A percentile compares a stretch with the other conserved stretches of the same genome.
Conservation (phyloP, 2,329 filamentous ascomycete genomes). For the Akanthomyces uredinophilus region DNA sequence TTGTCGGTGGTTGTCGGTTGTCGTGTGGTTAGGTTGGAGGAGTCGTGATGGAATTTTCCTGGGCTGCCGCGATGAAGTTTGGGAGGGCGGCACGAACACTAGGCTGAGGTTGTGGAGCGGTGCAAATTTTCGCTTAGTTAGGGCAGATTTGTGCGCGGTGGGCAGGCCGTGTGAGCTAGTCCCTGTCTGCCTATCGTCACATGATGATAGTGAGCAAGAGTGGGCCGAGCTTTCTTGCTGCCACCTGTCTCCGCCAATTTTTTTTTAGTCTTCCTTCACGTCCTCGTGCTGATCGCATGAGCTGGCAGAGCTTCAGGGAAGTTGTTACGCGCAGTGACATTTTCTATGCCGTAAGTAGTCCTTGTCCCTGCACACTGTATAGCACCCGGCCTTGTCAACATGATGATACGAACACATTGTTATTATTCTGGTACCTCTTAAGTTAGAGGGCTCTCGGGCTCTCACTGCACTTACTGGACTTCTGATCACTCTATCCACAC, state of each 20-base stretch:
- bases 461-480: constrained; percentile 79
- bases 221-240: constrained; percentile 19
- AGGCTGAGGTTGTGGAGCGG: constrained; percentile 31
- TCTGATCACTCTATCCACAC: constrained; percentile 52
- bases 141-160: constrained; percentile 29
- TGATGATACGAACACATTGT: constrained; percentile 67
- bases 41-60: constrained; percentile 24
- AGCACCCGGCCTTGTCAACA: constrained; percentile 26
- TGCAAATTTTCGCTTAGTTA: constrained; percentile 42
- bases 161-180: neutral
- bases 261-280: neutral
- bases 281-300: neutral
- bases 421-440: constrained; percentile 98
- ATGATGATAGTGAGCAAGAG: neutral
- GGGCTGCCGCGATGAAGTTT: constrained; percentile 15
- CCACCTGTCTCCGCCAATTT: constrained; percentile 9
- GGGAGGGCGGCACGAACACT: constrained; percentile 4
- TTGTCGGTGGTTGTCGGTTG: constrained; percentile 44
- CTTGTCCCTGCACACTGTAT: neutral
- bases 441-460: constrained; percentile 62
- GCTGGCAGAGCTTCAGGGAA: neutral
- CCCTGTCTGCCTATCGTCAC: neutral
- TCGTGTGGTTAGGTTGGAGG: constrained; percentile 30
- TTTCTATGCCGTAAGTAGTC: constrained; percentile 4
- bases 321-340: neutral